Percentiles rank a stretch among this genome's conserved stretches.
Conservation (phyloP, 768 basidiomycete species). For the Chalciporus chontae region DNA sequence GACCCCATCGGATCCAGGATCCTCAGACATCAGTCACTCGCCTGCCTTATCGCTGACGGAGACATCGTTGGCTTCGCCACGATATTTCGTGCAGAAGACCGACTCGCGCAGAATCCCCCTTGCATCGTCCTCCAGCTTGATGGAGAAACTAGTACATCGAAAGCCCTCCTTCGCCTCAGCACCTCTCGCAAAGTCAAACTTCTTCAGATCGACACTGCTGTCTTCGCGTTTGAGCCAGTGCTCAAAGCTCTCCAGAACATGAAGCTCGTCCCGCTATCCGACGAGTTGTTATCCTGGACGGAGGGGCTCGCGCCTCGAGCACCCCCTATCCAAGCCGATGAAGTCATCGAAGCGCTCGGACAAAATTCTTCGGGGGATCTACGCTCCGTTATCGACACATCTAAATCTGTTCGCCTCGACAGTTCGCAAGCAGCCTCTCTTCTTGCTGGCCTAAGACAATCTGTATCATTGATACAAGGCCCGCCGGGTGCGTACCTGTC, state of each 20-base stretch:
- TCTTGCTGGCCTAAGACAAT: slow-evolving; percentile 51
- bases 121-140: slow-evolving; percentile 54
- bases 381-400: slow-evolving; percentile 31
- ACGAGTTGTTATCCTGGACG: slow-evolving; percentile 57
- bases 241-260: slow-evolving; percentile 54
- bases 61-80: slow-evolving; percentile 52
- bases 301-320: slow-evolving; percentile 18
- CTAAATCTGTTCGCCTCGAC: slow-evolving; percentile 47
- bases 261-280: slow-evolving; percentile 42
- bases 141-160: slow-evolving; percentile 38
- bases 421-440: slow-evolving; percentile 45
- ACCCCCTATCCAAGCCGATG: slow-evolving; percentile 2
- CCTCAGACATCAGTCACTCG: slow-evolving; percentile 52
- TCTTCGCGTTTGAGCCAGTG: slow-evolving; percentile 64
- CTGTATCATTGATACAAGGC: slow-evolving; percentile 63
- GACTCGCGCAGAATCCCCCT: slow-evolving; percentile 46
- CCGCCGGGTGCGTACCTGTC: slow-evolving; percentile 52
- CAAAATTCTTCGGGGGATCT: slow-evolving; percentile 39
- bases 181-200: slow-evolving; percentile 37
- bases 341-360: slow-evolving; percentile 28
- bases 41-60: slow-evolving; percentile 48
- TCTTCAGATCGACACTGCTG: slow-evolving; percentile 57
- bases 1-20: slow-evolving; percentile 34
- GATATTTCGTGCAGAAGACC: slow-evolving; percentile 51
- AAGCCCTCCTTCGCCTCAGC: slow-evolving; percentile 41